phyloP scores from a whole-genome alignment of 108 stramenopile genomes.

The Aureococcus anophagefferens region DNA sequence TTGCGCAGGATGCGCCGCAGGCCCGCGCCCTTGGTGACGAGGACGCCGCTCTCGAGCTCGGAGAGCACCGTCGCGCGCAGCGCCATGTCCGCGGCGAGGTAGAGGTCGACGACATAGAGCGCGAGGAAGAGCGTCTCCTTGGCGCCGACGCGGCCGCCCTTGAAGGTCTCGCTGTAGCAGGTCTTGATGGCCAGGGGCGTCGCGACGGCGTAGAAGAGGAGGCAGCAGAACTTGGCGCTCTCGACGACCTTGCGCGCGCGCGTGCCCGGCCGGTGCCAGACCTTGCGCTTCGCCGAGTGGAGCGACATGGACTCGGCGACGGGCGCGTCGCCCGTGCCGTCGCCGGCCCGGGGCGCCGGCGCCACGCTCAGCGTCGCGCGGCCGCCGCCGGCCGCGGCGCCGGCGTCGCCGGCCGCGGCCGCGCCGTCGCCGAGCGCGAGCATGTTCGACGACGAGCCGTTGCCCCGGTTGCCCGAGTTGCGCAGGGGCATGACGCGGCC shows the following conservation, averaged over 20 bases:
- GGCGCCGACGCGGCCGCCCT: neutral
- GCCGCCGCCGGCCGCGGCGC: no score
- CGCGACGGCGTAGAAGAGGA: slow-evolving; percentile 27
- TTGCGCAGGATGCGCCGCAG: slow-evolving; percentile 21
- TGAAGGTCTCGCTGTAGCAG: slow-evolving; percentile 19
- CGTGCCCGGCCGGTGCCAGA: slow-evolving; percentile 16
- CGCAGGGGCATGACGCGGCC: no score
- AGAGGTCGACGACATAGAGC: slow-evolving; percentile 26
- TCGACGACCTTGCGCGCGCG: slow-evolving; percentile 23
- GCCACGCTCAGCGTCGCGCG: no score
- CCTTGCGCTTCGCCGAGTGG: neutral
- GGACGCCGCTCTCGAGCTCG: slow-evolving; percentile 28
- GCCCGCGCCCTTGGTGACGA: slow-evolving; percentile 18
- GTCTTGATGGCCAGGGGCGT: slow-evolving; percentile 28
- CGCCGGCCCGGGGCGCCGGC: no score
- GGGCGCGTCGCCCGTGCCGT: no score
- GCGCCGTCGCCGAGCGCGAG: no score
- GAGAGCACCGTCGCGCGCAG: slow-evolving; percentile 29
- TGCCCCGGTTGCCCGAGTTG: no score
- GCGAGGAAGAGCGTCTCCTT: slow-evolving; percentile 13
- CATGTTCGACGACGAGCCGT: no score
- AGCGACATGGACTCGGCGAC: no score
- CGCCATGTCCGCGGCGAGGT: slow-evolving; percentile 22
- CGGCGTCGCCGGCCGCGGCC: no score
- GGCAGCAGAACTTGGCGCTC: slow-evolving; percentile 10